Percentiles rank a stretch among this genome's conserved stretches.
Evolutionary conservation across 768 basidiomycete genomes (phyloP).

Genomic region (Termitomyces sp.): DNA sequence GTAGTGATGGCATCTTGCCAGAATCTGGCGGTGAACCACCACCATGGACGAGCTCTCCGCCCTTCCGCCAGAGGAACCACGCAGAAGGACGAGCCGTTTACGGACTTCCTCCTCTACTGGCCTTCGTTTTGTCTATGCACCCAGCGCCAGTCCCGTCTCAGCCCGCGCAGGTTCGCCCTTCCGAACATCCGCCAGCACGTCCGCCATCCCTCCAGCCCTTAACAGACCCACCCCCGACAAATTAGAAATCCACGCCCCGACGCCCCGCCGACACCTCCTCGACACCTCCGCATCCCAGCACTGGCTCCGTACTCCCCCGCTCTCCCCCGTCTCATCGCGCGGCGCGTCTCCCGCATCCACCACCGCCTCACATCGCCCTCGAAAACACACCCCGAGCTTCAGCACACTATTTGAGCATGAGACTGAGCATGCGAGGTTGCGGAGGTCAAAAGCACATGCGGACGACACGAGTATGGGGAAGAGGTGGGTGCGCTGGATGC

Average conservation of each 20-base stretch:
- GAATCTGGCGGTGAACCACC: neutral
- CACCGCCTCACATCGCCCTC: conserved; percentile 3
- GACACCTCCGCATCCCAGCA: conserved; percentile 56
- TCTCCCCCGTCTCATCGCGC: conserved; percentile 46
- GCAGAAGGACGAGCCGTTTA: conserved; percentile 23
- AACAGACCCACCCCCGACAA: conserved; percentile 1
- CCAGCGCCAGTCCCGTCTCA: conserved; percentile 22
- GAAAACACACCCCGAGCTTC: conserved; percentile 30
- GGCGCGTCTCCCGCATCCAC: conserved; percentile 40
- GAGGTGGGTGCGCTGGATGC: conserved; percentile 80
- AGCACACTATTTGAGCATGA: conserved; percentile 38
- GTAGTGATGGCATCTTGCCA: neutral
- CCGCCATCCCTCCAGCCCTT: neutral
- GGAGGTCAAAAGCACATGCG: conserved; percentile 16
- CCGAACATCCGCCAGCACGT: neutral
- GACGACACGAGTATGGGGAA: conserved; percentile 40
- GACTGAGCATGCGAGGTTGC: neutral
- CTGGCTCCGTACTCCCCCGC: conserved; percentile 51
- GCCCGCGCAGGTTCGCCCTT: conserved; percentile 12
- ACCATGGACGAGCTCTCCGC: conserved; percentile 38
- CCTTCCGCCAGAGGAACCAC: conserved; percentile 30
- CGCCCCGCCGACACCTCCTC: conserved; percentile 63
- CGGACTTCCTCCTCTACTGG: conserved; percentile 27
- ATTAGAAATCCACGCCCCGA: conserved; percentile 54
- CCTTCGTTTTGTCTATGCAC: conserved; percentile 22